A percentile compares a stretch with the other conserved stretches of the same genome.
Conservation (phyloP, 257 asterid genomes). For the Mitragyna speciosa region DNA sequence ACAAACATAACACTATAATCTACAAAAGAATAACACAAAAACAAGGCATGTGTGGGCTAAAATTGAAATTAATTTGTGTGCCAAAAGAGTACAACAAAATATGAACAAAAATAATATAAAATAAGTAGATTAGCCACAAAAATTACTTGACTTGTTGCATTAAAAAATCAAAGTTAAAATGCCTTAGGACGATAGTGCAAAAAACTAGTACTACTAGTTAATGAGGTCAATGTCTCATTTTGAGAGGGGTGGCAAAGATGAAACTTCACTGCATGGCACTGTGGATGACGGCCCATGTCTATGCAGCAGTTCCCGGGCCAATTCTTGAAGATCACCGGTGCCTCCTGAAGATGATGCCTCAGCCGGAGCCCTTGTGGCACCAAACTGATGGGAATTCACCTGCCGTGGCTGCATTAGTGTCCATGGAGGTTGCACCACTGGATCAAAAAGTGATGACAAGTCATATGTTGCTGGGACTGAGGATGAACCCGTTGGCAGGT, state of each 20-base stretch:
- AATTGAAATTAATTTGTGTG: constrained; percentile 8
- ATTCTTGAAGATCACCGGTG: constrained; percentile 72
- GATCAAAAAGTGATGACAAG: constrained; percentile 63
- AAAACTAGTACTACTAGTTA: not conserved
- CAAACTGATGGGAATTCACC: constrained; percentile 36
- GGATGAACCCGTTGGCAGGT: constrained; percentile 45
- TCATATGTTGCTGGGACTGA: constrained; percentile 54
- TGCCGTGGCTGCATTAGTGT: constrained; percentile 49
- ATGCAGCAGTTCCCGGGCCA: constrained; percentile 73
- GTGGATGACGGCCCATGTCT: constrained; percentile 52
- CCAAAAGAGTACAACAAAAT: constrained; percentile 22
- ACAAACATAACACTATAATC: too few relatives aligned
- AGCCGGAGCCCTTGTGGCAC: constrained; percentile 14
- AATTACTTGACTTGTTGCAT: constrained; percentile 13
- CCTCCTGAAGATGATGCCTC: constrained; percentile 22
- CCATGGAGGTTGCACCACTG: constrained; percentile 55
- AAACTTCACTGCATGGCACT: constrained; percentile 50
- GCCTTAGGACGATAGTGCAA: not conserved
- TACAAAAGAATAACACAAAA: not conserved
- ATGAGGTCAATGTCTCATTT: constrained; percentile 16
- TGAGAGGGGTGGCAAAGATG: constrained; percentile 51
- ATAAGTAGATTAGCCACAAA: constrained; percentile 20
- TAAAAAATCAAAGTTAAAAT: not conserved
- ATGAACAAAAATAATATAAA: constrained; percentile 8
- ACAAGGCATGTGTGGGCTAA: not conserved